Percentiles rank a stretch among this genome's conserved stretches.
Evolutionary conservation across 2,329 filamentous ascomycete species (phyloP).

Genomic region (Dactylellina drechsleri): DNA sequence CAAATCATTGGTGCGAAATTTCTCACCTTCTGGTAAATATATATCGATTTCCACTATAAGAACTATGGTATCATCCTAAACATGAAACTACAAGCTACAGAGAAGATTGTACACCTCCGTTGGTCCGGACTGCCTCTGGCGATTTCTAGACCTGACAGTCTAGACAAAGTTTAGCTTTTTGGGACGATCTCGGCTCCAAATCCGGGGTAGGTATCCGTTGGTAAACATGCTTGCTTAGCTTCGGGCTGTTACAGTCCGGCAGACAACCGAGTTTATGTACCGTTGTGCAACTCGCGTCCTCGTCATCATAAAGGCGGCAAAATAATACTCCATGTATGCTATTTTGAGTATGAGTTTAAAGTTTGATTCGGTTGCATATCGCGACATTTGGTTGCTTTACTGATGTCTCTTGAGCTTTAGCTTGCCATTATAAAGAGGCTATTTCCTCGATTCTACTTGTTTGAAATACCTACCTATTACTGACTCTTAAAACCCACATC

Average conservation of each 20-base stretch:
- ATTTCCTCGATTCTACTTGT: too few relatives aligned
- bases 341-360: too few relatives aligned
- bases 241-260: too few relatives aligned
- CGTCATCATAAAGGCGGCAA: constrained; percentile 3
- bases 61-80: neutral
- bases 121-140: neutral
- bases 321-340: constrained; percentile 17
- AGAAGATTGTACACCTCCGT: neutral
- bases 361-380: too few relatives aligned
- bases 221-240: too few relatives aligned
- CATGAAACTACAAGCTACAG: constrained; percentile 8
- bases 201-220: neutral
- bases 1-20: constrained; percentile 20
- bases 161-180: constrained; percentile 1
- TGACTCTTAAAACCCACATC: too few relatives aligned
- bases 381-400: too few relatives aligned
- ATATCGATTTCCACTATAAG: neutral
- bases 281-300: too few relatives aligned
- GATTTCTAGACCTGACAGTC: neutral
- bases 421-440: too few relatives aligned
- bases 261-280: too few relatives aligned
- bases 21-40: neutral
- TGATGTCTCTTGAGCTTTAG: too few relatives aligned
- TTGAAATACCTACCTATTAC: too few relatives aligned
- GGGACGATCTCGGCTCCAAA: neutral